A percentile compares a stretch with the other conserved stretches of the same genome.
Evolutionary conservation across 2,329 filamentous ascomycete genomes (phyloP).

Genomic region (Xylariaceae sp.): DNA sequence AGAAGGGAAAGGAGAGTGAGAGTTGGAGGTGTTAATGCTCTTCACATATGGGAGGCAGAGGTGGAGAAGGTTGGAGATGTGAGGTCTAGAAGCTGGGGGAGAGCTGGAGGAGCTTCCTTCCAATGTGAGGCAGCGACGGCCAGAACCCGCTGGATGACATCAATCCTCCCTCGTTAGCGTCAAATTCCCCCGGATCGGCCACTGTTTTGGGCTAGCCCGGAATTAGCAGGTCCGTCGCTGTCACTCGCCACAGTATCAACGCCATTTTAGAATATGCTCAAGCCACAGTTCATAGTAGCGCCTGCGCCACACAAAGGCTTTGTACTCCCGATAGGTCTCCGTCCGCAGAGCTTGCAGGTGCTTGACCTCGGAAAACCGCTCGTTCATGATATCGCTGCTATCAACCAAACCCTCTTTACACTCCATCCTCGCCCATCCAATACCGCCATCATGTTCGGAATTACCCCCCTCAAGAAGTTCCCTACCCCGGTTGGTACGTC

Average conservation of each 20-base stretch:
- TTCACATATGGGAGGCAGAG: constrained; percentile 8
- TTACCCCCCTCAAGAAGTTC: constrained; percentile 70
- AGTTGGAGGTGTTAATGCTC: constrained; percentile 5
- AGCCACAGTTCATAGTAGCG: constrained; percentile 3
- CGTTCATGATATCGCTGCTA: constrained; percentile 7
- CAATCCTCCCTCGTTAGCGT: constrained; percentile 1
- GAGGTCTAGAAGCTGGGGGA: not conserved
- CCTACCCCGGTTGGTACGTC: constrained; percentile 71
- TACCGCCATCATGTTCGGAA: constrained; percentile 66
- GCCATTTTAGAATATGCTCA: no score
- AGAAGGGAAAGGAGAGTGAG: not conserved
- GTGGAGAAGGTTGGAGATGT: constrained; percentile 12
- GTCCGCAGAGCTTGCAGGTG: constrained; percentile 20
- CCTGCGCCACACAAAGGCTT: constrained; percentile 8
- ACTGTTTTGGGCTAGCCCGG: constrained; percentile 1
- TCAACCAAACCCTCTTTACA: constrained; percentile 26
- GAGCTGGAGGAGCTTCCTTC: not conserved
- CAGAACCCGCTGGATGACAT: constrained; percentile 10
- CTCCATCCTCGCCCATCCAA: constrained; percentile 31
- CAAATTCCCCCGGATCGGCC: not conserved
- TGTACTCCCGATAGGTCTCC: constrained; percentile 5
- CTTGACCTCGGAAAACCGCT: constrained; percentile 30
- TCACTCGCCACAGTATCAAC: not conserved
- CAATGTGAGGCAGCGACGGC: not conserved
- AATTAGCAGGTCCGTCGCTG: not conserved